Evolutionary conservation across 2,329 filamentous ascomycete genomes (phyloP).

Genomic region (Aspergillus fructus): DNA sequence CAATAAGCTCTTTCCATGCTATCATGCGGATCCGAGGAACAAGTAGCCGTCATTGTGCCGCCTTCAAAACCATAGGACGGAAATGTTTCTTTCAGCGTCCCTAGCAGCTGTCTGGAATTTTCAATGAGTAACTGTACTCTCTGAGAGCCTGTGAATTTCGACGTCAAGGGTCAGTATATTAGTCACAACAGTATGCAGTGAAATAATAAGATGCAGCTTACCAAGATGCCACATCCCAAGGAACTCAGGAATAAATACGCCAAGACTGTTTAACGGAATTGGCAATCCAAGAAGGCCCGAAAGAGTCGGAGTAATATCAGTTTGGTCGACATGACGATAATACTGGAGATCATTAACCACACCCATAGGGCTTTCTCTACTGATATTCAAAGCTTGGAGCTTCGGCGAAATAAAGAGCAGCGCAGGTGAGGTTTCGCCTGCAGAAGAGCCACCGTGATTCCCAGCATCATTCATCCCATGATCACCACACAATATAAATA

Average conservation of each 20-base stretch:
- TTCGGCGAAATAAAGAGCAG: constrained; percentile 89
- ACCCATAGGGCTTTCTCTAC: constrained; percentile 53
- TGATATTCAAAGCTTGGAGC: constrained; percentile 57
- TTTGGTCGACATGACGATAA: constrained; percentile 85
- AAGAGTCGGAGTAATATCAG: constrained; percentile 86
- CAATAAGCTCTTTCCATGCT: constrained; percentile 64
- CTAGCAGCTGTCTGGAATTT: constrained; percentile 79
- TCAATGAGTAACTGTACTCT: constrained; percentile 67
- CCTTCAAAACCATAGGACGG: constrained; percentile 52
- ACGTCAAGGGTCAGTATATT: not conserved
- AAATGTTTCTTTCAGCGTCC: constrained; percentile 74
- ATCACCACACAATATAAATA: constrained; percentile 86
- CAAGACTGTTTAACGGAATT: constrained; percentile 84
- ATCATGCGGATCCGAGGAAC: constrained; percentile 22
- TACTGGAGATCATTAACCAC: constrained; percentile 74
- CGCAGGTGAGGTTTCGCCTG: constrained; percentile 91
- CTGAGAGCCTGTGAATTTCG: constrained; percentile 44
- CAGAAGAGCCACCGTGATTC: constrained; percentile 91
- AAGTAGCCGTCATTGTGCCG: constrained; percentile 18
- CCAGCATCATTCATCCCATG: constrained; percentile 99
- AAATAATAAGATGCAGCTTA: constrained; percentile 35
- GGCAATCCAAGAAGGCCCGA: constrained; percentile 85
- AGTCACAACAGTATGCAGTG: not conserved
- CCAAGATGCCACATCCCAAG: constrained; percentile 71
- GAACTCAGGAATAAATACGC: constrained; percentile 78